Percentiles rank a stretch among this genome's conserved stretches.
These are phyloP conservation scores for Trapa incisa DNA, from an alignment of 345 rosid genomes.

Conservation along the genomic window DNA sequence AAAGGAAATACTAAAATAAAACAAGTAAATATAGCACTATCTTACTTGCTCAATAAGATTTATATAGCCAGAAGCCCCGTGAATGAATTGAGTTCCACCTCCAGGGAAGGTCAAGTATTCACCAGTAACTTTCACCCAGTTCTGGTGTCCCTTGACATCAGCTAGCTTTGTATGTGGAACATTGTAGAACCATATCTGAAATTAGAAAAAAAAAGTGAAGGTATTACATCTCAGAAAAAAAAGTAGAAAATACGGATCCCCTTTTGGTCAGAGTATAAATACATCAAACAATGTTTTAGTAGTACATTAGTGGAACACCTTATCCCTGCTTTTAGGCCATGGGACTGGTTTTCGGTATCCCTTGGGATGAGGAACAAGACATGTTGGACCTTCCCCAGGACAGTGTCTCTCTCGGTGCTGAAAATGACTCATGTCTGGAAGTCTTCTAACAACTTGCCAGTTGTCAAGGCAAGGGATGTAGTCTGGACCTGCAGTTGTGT, in stretches of 20 bases:
- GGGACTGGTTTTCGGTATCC: conserved; percentile 56
- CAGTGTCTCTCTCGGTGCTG: conserved; percentile 96
- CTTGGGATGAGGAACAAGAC: conserved; percentile 71
- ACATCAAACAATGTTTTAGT: not conserved
- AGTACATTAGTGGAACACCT: conserved; percentile 4
- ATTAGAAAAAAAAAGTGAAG: not conserved
- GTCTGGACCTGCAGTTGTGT: conserved; percentile 77
- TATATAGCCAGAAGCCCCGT: conserved; percentile 16
- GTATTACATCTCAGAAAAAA: not conserved
- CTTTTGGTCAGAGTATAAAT: not conserved
- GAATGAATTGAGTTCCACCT: conserved; percentile 19
- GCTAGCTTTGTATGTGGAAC: conserved; percentile 20
- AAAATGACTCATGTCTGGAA: conserved; percentile 51
- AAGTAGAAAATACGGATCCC: not conserved
- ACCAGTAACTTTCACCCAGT: conserved; percentile 20
- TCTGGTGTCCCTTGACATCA: conserved; percentile 16
- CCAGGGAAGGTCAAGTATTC: conserved; percentile 21
- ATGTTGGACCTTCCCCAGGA: conserved; percentile 66
- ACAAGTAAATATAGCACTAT: not conserved
- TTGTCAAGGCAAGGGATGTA: conserved; percentile 97
- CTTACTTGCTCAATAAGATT: conserved; percentile 10
- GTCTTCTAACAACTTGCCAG: conserved; percentile 57
- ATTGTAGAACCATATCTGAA: conserved; percentile 19
- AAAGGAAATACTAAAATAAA: not conserved
- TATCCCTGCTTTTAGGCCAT: conserved; percentile 72